Percentiles rank a stretch among this genome's conserved stretches.
These are phyloP conservation scores for Aureobasidium sp. DNA, from an alignment of 2,329 filamentous ascomycete genomes.

Conservation along the genomic window DNA sequence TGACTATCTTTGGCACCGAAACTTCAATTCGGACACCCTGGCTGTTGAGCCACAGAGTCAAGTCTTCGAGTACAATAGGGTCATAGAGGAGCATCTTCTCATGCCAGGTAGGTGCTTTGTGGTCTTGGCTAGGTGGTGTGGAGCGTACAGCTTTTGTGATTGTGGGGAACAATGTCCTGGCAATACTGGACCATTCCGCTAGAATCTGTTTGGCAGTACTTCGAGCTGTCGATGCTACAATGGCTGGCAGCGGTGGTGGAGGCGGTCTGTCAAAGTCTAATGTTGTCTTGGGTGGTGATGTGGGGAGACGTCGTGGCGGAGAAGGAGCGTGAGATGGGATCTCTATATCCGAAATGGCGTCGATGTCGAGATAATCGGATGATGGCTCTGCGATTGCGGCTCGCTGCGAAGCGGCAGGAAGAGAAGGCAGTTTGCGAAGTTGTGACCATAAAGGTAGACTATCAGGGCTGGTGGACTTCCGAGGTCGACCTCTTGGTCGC, in stretches of 20 bases:
- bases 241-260: neutral
- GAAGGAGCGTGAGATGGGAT: constrained; percentile 25
- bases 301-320: constrained; percentile 19
- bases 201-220: neutral
- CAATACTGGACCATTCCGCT: constrained; percentile 26
- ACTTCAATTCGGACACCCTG: constrained; percentile 22
- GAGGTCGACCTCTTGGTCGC: neutral
- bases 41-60: constrained; percentile 70
- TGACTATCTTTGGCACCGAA: neutral
- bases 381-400: neutral
- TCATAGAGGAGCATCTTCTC: constrained; percentile 94
- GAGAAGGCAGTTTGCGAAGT: neutral
- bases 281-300: neutral
- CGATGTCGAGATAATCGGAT: constrained; percentile 16
- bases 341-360: constrained; percentile 28
- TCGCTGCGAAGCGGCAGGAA: neutral
- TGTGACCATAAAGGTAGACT: neutral
- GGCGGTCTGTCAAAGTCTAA: constrained; percentile 5
- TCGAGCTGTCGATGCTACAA: neutral
- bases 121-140: constrained; percentile 34
- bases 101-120: constrained; percentile 58
- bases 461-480: neutral
- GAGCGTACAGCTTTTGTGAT: constrained; percentile 43
- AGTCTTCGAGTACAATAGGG: constrained; percentile 77
- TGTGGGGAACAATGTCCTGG: constrained; percentile 34